Percentiles rank a stretch among this genome's conserved stretches.
These are phyloP conservation scores for Cyclostephanos tholiformis DNA, from an alignment of 108 stramenopile species.

Conservation along the genomic window DNA sequence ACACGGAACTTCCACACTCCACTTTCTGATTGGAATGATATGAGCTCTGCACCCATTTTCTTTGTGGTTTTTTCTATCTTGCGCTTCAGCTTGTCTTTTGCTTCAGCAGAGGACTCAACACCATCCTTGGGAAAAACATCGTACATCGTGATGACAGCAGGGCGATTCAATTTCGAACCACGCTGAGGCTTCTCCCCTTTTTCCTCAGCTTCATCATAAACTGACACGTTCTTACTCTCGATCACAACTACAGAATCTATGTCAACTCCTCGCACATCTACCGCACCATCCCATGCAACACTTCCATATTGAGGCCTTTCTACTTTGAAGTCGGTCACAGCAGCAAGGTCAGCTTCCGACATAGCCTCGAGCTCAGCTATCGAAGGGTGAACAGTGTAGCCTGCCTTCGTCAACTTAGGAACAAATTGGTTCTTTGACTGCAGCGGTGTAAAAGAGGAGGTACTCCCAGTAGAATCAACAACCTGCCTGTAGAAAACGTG, in stretches of 20 bases:
- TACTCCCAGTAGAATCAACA: slow-evolving; percentile 30
- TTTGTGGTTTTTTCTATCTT: slow-evolving; percentile 71
- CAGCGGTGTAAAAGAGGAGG: slow-evolving; percentile 18
- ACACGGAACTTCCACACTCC: slow-evolving; percentile 93
- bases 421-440: slow-evolving; percentile 29
- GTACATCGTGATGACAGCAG: slow-evolving; percentile 86
- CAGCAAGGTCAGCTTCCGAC: slow-evolving; percentile 89
- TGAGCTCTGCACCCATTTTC: slow-evolving; percentile 82
- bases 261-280: slow-evolving; percentile 88
- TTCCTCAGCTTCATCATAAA: slow-evolving; percentile 83
- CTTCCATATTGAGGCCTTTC: slow-evolving; percentile 73
- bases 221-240: slow-evolving; percentile 79
- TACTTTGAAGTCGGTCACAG: slow-evolving; percentile 80
- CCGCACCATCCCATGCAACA: slow-evolving; percentile 92
- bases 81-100: slow-evolving; percentile 56
- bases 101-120: slow-evolving; percentile 56
- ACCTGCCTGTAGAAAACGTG: slow-evolving; percentile 73
- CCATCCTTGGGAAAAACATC: slow-evolving; percentile 71
- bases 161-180: slow-evolving; percentile 88
- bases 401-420: slow-evolving; percentile 79
- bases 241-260: slow-evolving; percentile 82
- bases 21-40: slow-evolving; percentile 69
- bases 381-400: slow-evolving; percentile 82
- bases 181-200: slow-evolving; percentile 74
- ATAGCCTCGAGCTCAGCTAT: slow-evolving; percentile 59